phyloP scores from a whole-genome alignment of 805 yeast species.

The Metschnikowia gelsemii region DNA sequence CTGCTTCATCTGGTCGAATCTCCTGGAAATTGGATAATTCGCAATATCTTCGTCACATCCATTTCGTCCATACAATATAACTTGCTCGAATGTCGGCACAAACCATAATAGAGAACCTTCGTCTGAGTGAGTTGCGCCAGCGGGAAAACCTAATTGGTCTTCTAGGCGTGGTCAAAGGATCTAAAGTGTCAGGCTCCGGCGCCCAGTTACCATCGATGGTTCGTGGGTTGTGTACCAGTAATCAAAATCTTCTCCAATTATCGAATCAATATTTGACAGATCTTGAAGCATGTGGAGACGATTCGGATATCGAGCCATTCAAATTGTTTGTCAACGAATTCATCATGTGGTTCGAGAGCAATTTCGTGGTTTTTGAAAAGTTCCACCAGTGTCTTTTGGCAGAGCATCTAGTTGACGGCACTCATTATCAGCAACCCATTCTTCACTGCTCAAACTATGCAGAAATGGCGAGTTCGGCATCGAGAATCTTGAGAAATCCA shows the following conservation, averaged over 20 bases:
- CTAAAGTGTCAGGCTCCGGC: conserved; percentile 22
- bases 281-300: conserved; percentile 9
- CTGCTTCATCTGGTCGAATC: too few relatives aligned
- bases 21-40: too few relatives aligned
- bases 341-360: conserved; percentile 39
- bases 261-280: conserved; percentile 20
- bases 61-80: too few relatives aligned
- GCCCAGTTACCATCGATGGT: conserved; percentile 31
- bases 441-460: conserved; percentile 32
- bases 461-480: conserved; percentile 27
- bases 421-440: conserved; percentile 31
- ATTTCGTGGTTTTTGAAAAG: conserved; percentile 35
- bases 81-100: conserved; percentile 1
- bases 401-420: conserved; percentile 19
- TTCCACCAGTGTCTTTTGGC: conserved; percentile 23
- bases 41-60: too few relatives aligned
- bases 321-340: conserved; percentile 40
- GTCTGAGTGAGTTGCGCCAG: conserved; percentile 29
- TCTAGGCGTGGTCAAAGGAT: conserved; percentile 34
- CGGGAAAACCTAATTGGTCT: conserved; percentile 37
- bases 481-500: conserved; percentile 35
- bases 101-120: conserved; percentile 12
- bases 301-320: conserved; percentile 28
- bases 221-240: conserved; percentile 42
- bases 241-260: conserved; percentile 27